phyloP scores from a whole-genome alignment of 768 basidiomycete species.

The Hebeloma cylindrosporum region DNA sequence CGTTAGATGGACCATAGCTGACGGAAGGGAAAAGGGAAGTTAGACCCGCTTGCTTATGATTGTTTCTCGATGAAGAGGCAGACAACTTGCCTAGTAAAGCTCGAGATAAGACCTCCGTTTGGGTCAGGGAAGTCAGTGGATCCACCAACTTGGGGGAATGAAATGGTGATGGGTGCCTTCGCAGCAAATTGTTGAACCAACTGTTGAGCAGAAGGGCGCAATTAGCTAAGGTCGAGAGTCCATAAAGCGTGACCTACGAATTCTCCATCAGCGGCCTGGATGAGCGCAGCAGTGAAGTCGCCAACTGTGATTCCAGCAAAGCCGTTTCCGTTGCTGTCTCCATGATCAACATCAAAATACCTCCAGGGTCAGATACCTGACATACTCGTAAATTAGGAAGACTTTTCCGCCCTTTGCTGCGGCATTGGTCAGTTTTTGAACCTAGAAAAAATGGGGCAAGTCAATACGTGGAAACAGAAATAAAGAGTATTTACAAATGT shows the following conservation, averaged over 20 bases:
- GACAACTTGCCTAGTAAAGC: constrained; percentile 41
- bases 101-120: constrained; percentile 54
- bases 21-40: background rate
- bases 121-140: constrained; percentile 46
- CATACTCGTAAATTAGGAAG: constrained; percentile 56
- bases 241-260: constrained; percentile 42
- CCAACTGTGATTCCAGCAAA: constrained; percentile 44
- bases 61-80: background rate
- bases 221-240: background rate
- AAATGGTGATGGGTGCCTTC: constrained; percentile 40
- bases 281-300: constrained; percentile 48
- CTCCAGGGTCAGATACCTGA: constrained; percentile 1
- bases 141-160: constrained; percentile 49
- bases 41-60: background rate
- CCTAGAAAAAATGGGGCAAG: constrained; percentile 24
- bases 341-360: background rate
- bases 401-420: constrained; percentile 52
- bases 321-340: constrained; percentile 46
- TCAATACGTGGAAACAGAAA: background rate
- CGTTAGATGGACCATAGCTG: constrained; percentile 59
- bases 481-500: constrained; percentile 38
- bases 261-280: constrained; percentile 54
- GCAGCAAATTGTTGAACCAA: constrained; percentile 51
- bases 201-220: constrained; percentile 25
- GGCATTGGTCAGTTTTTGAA: constrained; percentile 51